Conservation (phyloP, 108 stramenopile species). For the Bacterosira constricta region DNA sequence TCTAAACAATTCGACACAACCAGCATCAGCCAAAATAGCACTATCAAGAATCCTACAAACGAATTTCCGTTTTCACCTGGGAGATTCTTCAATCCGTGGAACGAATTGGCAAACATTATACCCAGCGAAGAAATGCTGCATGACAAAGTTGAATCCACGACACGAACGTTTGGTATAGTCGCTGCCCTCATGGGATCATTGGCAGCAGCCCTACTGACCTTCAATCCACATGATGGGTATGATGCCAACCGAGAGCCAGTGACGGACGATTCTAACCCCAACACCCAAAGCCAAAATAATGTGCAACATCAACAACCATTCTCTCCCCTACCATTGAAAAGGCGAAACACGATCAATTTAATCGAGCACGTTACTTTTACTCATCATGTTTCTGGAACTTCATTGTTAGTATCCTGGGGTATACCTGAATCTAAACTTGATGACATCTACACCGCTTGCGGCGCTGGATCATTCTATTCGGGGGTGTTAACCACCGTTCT, state of each 20-base stretch:
- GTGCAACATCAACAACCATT: background rate
- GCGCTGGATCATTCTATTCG: conserved; percentile 46
- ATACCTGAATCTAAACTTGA: conserved; percentile 18
- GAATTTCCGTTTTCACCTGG: conserved; percentile 4
- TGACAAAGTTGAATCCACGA: conserved; percentile 40
- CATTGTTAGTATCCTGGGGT: conserved; percentile 36
- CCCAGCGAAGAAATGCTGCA: conserved; percentile 27
- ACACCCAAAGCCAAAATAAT: background rate
- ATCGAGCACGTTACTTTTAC: conserved; percentile 46
- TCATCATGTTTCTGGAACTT: conserved; percentile 35
- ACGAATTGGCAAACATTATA: conserved; percentile 16
- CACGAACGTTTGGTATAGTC: conserved; percentile 48
- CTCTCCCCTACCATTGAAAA: conserved; percentile 8
- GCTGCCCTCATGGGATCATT: conserved; percentile 43
- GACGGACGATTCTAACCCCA: background rate
- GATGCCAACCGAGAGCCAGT: conserved; percentile 11
- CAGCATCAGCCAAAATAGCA: background rate
- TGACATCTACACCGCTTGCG: conserved; percentile 41
- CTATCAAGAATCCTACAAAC: background rate
- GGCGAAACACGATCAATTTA: conserved; percentile 20
- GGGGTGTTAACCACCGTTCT: conserved; percentile 42
- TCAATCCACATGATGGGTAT: conserved; percentile 41
- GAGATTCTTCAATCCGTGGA: conserved; percentile 44
- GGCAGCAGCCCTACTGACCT: conserved; percentile 28
- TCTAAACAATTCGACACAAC: too few relatives aligned